phyloP scores from a whole-genome alignment of 331 rosid genomes.

The Malus hybrid region DNA sequence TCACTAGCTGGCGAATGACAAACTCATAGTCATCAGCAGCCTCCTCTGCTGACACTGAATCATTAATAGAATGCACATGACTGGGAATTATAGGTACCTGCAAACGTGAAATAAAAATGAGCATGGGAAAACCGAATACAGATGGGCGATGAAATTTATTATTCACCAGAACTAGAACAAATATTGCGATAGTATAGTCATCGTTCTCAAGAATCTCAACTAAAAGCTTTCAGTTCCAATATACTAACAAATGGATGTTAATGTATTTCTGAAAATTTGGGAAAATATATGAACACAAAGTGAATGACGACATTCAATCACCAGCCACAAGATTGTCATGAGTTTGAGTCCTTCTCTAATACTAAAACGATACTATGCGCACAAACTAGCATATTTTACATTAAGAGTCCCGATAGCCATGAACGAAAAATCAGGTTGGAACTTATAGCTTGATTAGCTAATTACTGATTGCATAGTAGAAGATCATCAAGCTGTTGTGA shows the following conservation, averaged over 20 bases:
- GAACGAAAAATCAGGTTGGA: background rate
- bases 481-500: background rate
- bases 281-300: too few relatives aligned
- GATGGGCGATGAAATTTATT: background rate
- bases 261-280: background rate
- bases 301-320: too few relatives aligned
- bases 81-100: constrained; percentile 91
- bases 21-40: constrained; percentile 91
- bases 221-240: background rate
- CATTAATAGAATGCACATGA: constrained; percentile 84
- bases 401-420: background rate
- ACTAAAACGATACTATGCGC: background rate
- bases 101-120: constrained; percentile 12
- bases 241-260: background rate
- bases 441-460: background rate
- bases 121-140: constrained; percentile 7
- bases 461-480: background rate
- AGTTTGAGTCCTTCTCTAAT: background rate
- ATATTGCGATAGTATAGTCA: background rate
- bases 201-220: background rate
- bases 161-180: background rate
- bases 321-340: background rate
- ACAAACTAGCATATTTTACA: background rate
- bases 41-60: constrained; percentile 86
- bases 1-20: constrained; percentile 80